Conservation (phyloP, 306 rosid genomes). For the Luffa aegyptiaca region DNA sequence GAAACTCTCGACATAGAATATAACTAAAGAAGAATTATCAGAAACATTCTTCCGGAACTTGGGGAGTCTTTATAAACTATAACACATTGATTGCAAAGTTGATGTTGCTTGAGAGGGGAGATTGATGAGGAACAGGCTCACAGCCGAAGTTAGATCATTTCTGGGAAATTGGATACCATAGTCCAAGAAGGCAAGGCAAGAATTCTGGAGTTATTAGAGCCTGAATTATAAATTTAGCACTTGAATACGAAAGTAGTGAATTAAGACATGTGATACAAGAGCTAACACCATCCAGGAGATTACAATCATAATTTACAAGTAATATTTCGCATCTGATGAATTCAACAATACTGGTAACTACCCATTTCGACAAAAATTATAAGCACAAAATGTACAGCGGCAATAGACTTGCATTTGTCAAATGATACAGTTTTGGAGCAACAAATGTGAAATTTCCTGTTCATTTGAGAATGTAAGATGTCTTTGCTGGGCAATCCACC, state of each 20-base stretch:
- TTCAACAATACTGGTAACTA: background rate
- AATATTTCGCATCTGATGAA: background rate
- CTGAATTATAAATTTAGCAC: background rate
- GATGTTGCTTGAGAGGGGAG: slow-evolving; percentile 21
- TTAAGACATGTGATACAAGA: background rate
- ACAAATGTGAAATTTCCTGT: background rate
- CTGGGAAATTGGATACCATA: background rate
- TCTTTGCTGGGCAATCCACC: background rate
- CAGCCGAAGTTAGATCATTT: background rate
- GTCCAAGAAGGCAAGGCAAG: background rate
- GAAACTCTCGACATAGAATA: background rate
- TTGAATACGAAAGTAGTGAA: background rate
- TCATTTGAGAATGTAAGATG: background rate
- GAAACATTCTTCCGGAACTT: background rate
- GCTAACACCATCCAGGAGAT: background rate
- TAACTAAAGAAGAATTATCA: background rate
- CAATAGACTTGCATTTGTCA: background rate
- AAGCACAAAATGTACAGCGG: background rate
- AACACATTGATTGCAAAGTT: slow-evolving; percentile 31
- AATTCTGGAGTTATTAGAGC: background rate
- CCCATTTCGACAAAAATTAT: background rate
- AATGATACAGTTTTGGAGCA: background rate
- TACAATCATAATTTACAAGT: background rate
- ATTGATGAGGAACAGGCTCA: background rate
- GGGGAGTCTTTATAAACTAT: slow-evolving; percentile 9